Base-by-base conservation (phyloP, 345 rosid species). In the Pistacia vera region DNA sequence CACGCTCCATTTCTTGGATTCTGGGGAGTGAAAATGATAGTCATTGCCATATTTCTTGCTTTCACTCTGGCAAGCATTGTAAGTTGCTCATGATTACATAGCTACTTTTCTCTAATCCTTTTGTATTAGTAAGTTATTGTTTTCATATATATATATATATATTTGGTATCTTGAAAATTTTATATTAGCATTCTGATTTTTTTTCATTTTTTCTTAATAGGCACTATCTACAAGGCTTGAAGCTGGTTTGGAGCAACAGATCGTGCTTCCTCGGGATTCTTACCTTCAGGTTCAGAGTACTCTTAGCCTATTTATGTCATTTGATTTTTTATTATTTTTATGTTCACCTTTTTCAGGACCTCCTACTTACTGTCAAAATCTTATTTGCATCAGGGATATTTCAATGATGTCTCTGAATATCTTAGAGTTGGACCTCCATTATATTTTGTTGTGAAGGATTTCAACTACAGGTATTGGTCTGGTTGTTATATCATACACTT, bases 201-300 rank as follows among this genome's bases (percentile, higher is more conserved):
- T 58, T 16, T 8, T 22, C 25, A 1, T 52, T 67, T 51, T 59
- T 64, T 30, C 49, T 20, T 58, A 14, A 76, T 41, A 89, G 92
- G 92, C 90, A 25, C 64, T 89, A 74, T 75, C 82, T 57, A 77
- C 89, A n/a, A 85, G 90, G 83, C 58, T 89, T 70, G 84, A 89
- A 72, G 75, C 90, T 48, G 92, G 92, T 70, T 68, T 89, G 78
- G 90, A 89, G 70, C 90, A 89, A 76, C 78, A 87, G 74, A 83
- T 85, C 81, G 92, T 85, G 79, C 92, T 89, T 75, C 92, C 92
- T 18, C 83, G 78, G 61, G 90, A 89, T 77, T 89, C 92, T 16
- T 89, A 89, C 80, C 90, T 89, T 77, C 92, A 89, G 88, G 92
- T 89, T 84, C 38, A 28, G 4, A 25, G 72, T 54, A 35, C 52